Conservation (phyloP, 306 rosid species). For the Prunus fruticosa region DNA sequence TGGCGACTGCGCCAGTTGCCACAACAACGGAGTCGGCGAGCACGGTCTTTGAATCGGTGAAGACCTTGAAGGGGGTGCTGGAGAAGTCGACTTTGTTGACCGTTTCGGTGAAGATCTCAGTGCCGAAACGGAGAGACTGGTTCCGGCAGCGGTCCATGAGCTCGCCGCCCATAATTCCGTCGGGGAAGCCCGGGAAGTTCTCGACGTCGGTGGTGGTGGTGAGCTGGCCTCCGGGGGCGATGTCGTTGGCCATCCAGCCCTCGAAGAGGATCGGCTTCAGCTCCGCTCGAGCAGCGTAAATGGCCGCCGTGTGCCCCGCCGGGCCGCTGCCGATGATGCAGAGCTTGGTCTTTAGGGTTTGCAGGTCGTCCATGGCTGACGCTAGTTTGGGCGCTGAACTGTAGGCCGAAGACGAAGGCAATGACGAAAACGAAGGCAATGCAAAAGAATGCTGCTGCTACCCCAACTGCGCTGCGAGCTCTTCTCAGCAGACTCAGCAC, state of each 20-base stretch:
- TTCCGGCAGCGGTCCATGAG: conserved; percentile 68
- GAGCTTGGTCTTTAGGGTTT: conserved; percentile 52
- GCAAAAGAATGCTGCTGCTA: conserved; percentile 20
- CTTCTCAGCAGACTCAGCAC: conserved; percentile 26
- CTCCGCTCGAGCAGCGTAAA: conserved; percentile 81
- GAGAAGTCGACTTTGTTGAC: conserved; percentile 73
- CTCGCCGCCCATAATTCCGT: conserved; percentile 63
- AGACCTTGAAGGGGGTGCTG: conserved; percentile 51
- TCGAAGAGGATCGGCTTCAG: conserved; percentile 81
- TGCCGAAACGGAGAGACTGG: conserved; percentile 75
- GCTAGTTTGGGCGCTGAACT: conserved; percentile 15
- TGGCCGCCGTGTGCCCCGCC: conserved; percentile 80
- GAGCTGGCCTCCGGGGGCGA: conserved; percentile 90
- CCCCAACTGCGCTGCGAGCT: conserved; percentile 29
- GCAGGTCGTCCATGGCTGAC: conserved; percentile 32
- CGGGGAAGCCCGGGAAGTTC: conserved; percentile 84
- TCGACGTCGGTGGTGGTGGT: conserved; percentile 87
- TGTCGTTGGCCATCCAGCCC: conserved; percentile 88
- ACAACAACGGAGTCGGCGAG: conserved; percentile 57
- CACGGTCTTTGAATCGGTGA: conserved; percentile 49
- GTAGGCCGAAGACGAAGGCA: conserved; percentile 7
- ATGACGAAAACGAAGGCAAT: conserved; percentile 9
- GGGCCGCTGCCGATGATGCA: conserved; percentile 95
- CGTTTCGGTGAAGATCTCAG: conserved; percentile 71
- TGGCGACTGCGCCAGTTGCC: conserved; percentile 89